A percentile compares a stretch with the other conserved stretches of the same genome.
phyloP scores from a whole-genome alignment of 2,329 filamentous ascomycete species.

The Arthrobotrys conoides region DNA sequence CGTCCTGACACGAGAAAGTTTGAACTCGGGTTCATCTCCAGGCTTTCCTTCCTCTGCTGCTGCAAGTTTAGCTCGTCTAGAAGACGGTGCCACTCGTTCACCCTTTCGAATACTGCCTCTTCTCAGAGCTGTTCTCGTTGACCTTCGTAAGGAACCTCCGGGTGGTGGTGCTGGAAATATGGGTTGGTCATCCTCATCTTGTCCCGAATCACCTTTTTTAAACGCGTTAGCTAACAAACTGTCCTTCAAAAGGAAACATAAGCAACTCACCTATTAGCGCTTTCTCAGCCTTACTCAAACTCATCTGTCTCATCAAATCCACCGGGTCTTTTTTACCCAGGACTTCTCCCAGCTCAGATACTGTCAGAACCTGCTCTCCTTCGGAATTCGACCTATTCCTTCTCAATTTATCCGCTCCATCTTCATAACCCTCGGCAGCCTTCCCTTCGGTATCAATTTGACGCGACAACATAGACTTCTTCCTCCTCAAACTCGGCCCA shows the following conservation, averaged over 20 bases:
- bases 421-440: conserved; percentile 77
- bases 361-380: conserved; percentile 74
- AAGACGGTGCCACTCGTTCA: conserved; percentile 77
- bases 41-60: conserved; percentile 58
- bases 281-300: conserved; percentile 70
- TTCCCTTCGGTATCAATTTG: conserved; percentile 81
- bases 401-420: conserved; percentile 85
- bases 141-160: conserved; percentile 85
- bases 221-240: conserved; percentile 59
- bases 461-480: conserved; percentile 94
- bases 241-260: not conserved
- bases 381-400: conserved; percentile 77
- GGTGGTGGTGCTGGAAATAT: conserved; percentile 83
- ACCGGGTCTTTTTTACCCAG: conserved; percentile 78
- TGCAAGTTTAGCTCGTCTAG: conserved; percentile 70
- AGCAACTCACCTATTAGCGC: conserved; percentile 63
- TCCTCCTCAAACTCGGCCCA: conserved; percentile 78
- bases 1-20: conserved; percentile 76
- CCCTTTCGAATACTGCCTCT: conserved; percentile 87
- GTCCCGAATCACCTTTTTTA: conserved; percentile 65
- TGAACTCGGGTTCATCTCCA: conserved; percentile 69
- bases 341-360: conserved; percentile 79
- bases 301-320: conserved; percentile 79
- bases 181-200: conserved; percentile 79
- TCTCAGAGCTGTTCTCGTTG: conserved; percentile 91